Percentiles rank a stretch among this genome's conserved stretches.
These are phyloP conservation scores for Paramyrothecium sp. DNA, from an alignment of 2,329 filamentous ascomycete genomes.

Conservation along the genomic window DNA sequence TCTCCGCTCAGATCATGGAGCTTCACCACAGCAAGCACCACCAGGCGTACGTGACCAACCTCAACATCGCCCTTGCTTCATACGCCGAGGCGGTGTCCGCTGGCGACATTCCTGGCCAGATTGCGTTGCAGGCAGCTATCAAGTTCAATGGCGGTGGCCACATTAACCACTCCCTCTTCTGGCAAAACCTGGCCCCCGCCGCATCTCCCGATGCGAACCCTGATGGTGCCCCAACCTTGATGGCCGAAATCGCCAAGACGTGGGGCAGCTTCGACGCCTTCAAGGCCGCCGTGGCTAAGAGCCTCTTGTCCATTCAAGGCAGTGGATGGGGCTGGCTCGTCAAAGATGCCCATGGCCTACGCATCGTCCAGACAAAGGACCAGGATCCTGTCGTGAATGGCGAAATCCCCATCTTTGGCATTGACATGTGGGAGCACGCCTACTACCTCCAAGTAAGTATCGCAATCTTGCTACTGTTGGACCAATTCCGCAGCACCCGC, in stretches of 20 bases:
- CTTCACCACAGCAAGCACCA: constrained; percentile 80
- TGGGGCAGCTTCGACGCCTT: constrained; percentile 72
- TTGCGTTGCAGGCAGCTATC: constrained; percentile 68
- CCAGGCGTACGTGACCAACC: constrained; percentile 73
- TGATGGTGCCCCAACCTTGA: constrained; percentile 55
- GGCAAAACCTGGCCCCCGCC: constrained; percentile 74
- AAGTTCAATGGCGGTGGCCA: constrained; percentile 91
- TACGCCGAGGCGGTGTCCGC: constrained; percentile 55
- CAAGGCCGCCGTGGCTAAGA: constrained; percentile 61
- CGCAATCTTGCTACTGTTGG: not conserved
- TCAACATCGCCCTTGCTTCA: constrained; percentile 64
- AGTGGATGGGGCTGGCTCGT: constrained; percentile 90
- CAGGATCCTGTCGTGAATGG: constrained; percentile 71
- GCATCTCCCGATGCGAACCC: constrained; percentile 55
- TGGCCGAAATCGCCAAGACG: constrained; percentile 57
- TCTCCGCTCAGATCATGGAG: constrained; percentile 78
- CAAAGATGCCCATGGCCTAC: constrained; percentile 58
- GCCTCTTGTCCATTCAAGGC: constrained; percentile 72
- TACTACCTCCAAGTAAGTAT: constrained; percentile 74
- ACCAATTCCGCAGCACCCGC: not conserved
- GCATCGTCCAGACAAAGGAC: constrained; percentile 80
- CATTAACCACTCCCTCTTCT: constrained; percentile 92
- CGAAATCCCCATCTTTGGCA: constrained; percentile 69
- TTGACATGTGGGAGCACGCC: constrained; percentile 94
- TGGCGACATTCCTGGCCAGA: constrained; percentile 61